Conservation (phyloP, 768 basidiomycete genomes). For the Pisolithus microcarpus region DNA sequence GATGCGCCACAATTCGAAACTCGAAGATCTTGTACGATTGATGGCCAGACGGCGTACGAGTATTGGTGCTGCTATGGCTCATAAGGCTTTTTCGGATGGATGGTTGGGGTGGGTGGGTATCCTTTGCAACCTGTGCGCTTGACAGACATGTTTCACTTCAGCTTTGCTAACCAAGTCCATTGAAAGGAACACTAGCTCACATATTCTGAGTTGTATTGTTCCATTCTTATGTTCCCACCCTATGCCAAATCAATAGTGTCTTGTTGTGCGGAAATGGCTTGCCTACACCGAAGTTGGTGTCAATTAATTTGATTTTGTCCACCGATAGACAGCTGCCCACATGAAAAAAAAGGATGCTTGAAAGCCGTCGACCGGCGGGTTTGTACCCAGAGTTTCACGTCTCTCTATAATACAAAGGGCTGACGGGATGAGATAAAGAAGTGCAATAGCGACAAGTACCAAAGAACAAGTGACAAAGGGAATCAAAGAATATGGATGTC, state of each 20-base stretch:
- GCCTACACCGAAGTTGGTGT: too few species aligned
- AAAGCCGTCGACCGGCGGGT: not conserved
- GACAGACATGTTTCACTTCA: too few species aligned
- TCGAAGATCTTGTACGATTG: slow-evolving; percentile 3
- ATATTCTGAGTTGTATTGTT: too few species aligned
- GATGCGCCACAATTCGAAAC: slow-evolving; percentile 8
- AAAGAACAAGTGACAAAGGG: slow-evolving; percentile 16
- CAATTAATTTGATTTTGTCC: too few species aligned
- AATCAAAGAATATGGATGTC: slow-evolving; percentile 14
- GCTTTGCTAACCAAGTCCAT: too few species aligned
- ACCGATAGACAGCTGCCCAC: too few species aligned
- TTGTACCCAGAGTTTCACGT: slow-evolving; percentile 8
- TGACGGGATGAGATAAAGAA: slow-evolving; percentile 23
- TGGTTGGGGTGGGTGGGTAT: not conserved
- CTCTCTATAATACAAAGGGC: slow-evolving; percentile 26
- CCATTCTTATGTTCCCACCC: too few species aligned
- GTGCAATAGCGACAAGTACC: slow-evolving; percentile 20
- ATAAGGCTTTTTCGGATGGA: not conserved
- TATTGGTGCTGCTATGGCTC: slow-evolving; percentile 9
- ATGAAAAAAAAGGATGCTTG: too few species aligned
- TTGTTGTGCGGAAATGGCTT: too few species aligned
- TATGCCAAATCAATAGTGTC: too few species aligned
- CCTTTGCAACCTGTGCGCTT: too few species aligned
- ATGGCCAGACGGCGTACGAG: slow-evolving; percentile 1
- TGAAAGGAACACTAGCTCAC: too few species aligned